Evolutionary conservation across 2,329 filamentous ascomycete species (phyloP).

Genomic region (Nemania abortiva): DNA sequence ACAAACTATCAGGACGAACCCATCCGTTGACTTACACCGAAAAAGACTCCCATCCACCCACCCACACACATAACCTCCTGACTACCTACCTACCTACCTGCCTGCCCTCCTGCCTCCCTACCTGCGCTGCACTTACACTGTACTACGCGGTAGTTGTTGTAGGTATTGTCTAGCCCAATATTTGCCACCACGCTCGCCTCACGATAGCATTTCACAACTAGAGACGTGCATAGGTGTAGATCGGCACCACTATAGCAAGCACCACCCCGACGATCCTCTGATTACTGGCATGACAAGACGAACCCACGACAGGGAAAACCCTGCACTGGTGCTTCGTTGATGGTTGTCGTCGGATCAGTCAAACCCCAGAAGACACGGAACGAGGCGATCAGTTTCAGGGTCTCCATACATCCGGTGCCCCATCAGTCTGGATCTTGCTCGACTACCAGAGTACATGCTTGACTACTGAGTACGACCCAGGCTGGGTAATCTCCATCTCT

Average conservation of each 20-base stretch:
- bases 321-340: constrained; percentile 28
- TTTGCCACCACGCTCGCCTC: constrained; percentile 37
- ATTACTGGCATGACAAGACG: constrained; percentile 39
- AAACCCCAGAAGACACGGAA: constrained; percentile 28
- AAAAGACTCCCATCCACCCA: constrained; percentile 10
- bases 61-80: neutral
- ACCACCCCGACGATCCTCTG: constrained; percentile 21
- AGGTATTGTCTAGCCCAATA: constrained; percentile 23
- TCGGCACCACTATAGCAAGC: constrained; percentile 20
- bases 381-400: constrained; percentile 39
- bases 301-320: constrained; percentile 34
- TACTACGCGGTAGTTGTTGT: neutral
- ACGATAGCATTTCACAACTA: constrained; percentile 22
- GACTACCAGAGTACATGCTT: constrained; percentile 4
- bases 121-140: neutral
- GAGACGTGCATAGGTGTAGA: constrained; percentile 23
- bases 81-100: neutral
- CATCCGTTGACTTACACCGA: constrained; percentile 33
- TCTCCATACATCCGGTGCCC: constrained; percentile 33
- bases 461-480: no score
- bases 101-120: neutral
- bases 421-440: constrained; percentile 29
- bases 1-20: constrained; percentile 15
- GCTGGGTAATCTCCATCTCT: constrained; percentile 31
- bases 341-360: constrained; percentile 22